These are phyloP conservation scores for Oryza meyeriana DNA, from an alignment of 176 grass and related monocot genomes.

Conservation along the genomic window DNA sequence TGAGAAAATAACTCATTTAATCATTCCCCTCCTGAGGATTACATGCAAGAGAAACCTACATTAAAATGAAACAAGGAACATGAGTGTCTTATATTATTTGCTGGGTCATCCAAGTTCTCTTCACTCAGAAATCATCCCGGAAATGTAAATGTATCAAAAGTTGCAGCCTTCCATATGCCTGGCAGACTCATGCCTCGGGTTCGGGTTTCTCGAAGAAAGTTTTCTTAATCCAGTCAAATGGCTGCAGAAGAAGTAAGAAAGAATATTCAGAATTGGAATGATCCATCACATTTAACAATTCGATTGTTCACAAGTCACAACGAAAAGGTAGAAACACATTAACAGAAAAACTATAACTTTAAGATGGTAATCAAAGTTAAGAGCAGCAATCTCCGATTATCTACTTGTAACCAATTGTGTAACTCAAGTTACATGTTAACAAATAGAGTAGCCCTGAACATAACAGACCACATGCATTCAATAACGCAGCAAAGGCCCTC, in stretches of 20 bases:
- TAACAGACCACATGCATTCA: not conserved
- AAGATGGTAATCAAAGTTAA: not conserved
- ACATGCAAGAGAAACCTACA: conserved; percentile 46
- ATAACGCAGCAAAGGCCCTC: not conserved
- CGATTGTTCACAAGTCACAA: not conserved
- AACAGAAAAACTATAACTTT: not conserved
- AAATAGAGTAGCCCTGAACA: not conserved
- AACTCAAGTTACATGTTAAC: not conserved
- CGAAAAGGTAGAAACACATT: not conserved
- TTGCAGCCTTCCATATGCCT: not conserved
- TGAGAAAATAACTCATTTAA: conserved; percentile 11
- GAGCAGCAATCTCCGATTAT: not conserved
- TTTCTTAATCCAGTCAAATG: conserved; percentile 84
- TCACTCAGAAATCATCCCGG: conserved; percentile 35
- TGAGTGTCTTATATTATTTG: conserved; percentile 47
- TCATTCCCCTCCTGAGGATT: conserved; percentile 24
- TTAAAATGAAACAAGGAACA: conserved; percentile 37
- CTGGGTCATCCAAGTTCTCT: conserved; percentile 33
- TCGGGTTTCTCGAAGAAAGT: conserved; percentile 73
- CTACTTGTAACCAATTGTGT: not conserved
- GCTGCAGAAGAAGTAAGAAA: conserved; percentile 39
- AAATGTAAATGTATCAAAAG: conserved; percentile 35
- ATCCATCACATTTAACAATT: not conserved
- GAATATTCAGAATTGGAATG: not conserved
- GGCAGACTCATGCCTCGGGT: conserved; percentile 50